Base-by-base conservation (phyloP, 208 protist species). In the Acanthamoeba pearcei region DNA sequence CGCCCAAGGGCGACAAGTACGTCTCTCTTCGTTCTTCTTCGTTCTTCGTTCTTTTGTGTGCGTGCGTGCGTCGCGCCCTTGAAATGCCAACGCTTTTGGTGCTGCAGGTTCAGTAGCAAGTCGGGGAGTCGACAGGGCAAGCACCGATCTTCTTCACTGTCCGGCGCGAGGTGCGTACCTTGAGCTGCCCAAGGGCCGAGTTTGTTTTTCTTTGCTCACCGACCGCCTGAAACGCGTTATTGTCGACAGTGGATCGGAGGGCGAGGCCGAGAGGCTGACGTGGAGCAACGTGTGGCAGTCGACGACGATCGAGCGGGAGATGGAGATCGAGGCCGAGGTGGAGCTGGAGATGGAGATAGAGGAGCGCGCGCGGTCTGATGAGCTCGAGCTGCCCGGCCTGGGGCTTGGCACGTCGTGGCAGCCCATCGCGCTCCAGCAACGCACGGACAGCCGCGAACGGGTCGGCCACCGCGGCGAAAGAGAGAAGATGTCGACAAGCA, bases 291-390 rank as follows among this genome's bases (percentile, higher is more conserved):
- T 88, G 24, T 88, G 80, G 80, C 46, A 88, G 6, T 88, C 80
- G 29, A 88, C 80, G 32, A 88, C 51, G 13, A 24, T 88, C n/a
- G 80, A 88, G 80, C 80, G 80, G 3, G 80, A 88, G 35, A 88
- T 88, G 80, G 80, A 88, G 80, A 88, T 88, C 80, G 51, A 88
- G 29, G 80, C 80, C 53, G 80, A 88, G 80, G 80, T 88, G 51
- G 80, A 88, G 80, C 22, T 88, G 80, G 80, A 88, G 53, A 88
- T 88, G 80, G 80, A 88, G 80, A 57, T 88, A 29, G 80, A 88
- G 35, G 80, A 88, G 29, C 80, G 80, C 53, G 46, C 80, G 24
- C 80, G 80, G 10, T 66, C 80, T 3, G 80, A 88, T 49, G 80
- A 88, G 51, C 53, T 88, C 13, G 80, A 88, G 5, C 53, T 64